Evolutionary conservation across 2,329 filamentous ascomycete species (phyloP).

Genomic region (Capronia epimyces): DNA sequence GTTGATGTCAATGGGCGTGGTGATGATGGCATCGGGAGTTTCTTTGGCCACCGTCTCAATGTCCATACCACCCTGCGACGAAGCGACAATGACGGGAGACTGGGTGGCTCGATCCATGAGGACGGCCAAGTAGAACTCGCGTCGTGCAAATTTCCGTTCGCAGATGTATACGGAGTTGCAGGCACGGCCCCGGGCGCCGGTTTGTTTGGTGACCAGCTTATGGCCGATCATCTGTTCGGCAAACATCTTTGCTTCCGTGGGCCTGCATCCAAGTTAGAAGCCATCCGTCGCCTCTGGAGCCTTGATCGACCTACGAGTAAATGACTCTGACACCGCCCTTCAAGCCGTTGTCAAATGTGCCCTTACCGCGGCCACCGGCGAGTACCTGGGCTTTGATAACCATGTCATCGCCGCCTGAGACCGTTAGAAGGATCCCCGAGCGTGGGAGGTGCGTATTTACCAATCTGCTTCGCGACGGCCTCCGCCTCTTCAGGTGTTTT

Average conservation of each 20-base stretch:
- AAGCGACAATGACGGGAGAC: conserved; percentile 91
- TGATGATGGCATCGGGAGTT: conserved; percentile 90
- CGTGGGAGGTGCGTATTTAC: conserved; percentile 41
- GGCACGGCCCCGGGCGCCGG: conserved; percentile 82
- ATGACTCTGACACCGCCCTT: conserved; percentile 98
- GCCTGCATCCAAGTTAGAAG: conserved; percentile 41
- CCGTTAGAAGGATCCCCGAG: conserved; percentile 11
- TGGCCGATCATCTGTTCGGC: conserved; percentile 99
- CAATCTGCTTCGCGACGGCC: conserved; percentile 81
- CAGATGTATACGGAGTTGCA: conserved; percentile 98
- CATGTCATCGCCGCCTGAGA: conserved; percentile 74
- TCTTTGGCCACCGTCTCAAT: conserved; percentile 99
- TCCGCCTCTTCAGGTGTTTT: conserved; percentile 81
- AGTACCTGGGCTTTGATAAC: conserved; percentile 99
- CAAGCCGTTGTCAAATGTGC: conserved; percentile 93
- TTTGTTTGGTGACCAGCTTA: conserved; percentile 99
- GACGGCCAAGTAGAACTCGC: conserved; percentile 98
- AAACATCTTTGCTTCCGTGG: conserved; percentile 93
- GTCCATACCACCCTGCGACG: conserved; percentile 98
- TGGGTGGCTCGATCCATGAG: conserved; percentile 95
- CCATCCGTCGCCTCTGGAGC: not conserved
- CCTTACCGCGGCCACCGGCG: conserved; percentile 95
- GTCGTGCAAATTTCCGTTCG: conserved; percentile 98
- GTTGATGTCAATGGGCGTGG: conserved; percentile 90
- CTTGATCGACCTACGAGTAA: conserved; percentile 63